Conservation (phyloP, 1,284 basidiomycete genomes). For the Schizopora paradoxa region DNA sequence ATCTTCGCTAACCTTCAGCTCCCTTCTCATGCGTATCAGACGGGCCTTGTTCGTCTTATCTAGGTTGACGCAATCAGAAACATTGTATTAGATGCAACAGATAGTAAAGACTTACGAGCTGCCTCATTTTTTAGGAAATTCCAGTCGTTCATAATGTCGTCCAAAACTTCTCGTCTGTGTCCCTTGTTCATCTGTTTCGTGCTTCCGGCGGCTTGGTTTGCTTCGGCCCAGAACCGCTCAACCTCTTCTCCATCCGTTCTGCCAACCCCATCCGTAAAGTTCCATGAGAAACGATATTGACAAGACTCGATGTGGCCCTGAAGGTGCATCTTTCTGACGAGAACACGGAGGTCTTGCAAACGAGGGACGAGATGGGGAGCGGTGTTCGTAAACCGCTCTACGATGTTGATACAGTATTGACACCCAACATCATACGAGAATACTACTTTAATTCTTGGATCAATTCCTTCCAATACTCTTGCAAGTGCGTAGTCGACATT, state of each 20-base stretch:
- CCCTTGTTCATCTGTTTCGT: conserved; percentile 26
- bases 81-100: too few species aligned
- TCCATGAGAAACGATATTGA: conserved; percentile 19
- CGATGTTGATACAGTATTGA: conserved; percentile 13
- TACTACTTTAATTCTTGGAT: neutral
- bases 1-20: too few species aligned
- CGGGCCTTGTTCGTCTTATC: too few species aligned
- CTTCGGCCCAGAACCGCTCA: conserved; percentile 23
- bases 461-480: conserved; percentile 5
- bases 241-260: conserved; percentile 27
- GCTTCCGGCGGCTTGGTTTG: conserved; percentile 21
- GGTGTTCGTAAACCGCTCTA: conserved; percentile 1
- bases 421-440: conserved; percentile 18
- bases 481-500: conserved; percentile 16
- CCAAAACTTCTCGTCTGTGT: conserved; percentile 21
- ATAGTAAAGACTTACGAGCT: too few species aligned
- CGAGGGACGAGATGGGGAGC: too few species aligned
- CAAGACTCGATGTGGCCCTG: conserved; percentile 22
- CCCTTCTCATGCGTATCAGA: too few species aligned
- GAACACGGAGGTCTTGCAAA: too few species aligned
- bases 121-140: too few species aligned
- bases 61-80: too few species aligned
- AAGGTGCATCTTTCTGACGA: conserved; percentile 24
- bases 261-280: conserved; percentile 20
- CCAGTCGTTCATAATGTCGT: conserved; percentile 20